phyloP scores from a whole-genome alignment of 108 stramenopile species.

The Pseudonitzschia delicatissima region DNA sequence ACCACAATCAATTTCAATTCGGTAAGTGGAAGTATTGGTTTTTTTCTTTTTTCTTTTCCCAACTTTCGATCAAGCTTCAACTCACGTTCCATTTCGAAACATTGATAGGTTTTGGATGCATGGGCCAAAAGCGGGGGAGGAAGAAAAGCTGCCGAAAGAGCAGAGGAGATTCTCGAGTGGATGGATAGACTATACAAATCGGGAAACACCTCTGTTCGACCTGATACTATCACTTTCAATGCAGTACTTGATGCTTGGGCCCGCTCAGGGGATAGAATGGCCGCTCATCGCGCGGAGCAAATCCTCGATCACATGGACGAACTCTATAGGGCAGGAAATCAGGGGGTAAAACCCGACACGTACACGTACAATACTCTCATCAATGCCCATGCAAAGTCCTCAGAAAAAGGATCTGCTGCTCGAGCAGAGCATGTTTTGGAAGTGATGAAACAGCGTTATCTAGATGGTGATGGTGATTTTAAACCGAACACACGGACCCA shows the following conservation, averaged over 20 bases:
- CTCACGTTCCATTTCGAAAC: neutral
- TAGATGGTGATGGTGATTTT: slow-evolving; percentile 54
- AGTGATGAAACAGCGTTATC: slow-evolving; percentile 54
- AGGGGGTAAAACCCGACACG: slow-evolving; percentile 80
- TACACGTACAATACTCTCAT: slow-evolving; percentile 84
- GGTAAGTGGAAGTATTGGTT: slow-evolving; percentile 23
- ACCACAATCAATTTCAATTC: slow-evolving; percentile 89
- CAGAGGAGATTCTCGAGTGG: slow-evolving; percentile 86
- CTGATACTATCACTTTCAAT: slow-evolving; percentile 81
- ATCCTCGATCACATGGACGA: slow-evolving; percentile 89
- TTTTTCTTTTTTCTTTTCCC: neutral
- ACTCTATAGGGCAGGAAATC: slow-evolving; percentile 73
- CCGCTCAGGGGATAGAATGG: slow-evolving; percentile 70
- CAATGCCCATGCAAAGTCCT: slow-evolving; percentile 65
- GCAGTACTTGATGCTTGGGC: slow-evolving; percentile 86
- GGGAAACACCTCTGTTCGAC: slow-evolving; percentile 47
- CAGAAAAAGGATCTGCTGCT: slow-evolving; percentile 52
- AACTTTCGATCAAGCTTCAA: neutral
- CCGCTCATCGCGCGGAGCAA: slow-evolving; percentile 79
- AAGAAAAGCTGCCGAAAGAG: slow-evolving; percentile 72
- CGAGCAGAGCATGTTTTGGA: slow-evolving; percentile 61
- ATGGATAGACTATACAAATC: slow-evolving; percentile 78
- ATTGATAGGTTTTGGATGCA: slow-evolving; percentile 44
- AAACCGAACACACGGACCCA: slow-evolving; percentile 57
- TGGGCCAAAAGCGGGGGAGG: slow-evolving; percentile 85